phyloP scores from a whole-genome alignment of 2,329 filamentous ascomycete species.

The Orbilia oligospora region DNA sequence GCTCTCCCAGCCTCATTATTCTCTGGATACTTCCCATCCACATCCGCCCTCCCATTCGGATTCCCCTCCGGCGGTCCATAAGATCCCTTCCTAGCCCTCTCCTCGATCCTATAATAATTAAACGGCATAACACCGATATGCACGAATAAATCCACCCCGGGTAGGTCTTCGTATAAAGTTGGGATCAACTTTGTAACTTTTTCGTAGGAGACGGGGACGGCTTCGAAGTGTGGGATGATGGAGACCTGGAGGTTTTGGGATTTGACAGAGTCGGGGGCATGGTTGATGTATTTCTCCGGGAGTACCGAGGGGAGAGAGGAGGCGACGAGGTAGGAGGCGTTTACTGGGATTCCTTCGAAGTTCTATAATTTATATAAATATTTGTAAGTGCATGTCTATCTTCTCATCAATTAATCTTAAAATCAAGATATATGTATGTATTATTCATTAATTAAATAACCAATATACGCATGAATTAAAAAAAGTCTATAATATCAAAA shows the following conservation, averaged over 20 bases:
- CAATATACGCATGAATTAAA: too few species aligned
- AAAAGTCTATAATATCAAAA: background rate
- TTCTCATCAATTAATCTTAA: background rate
- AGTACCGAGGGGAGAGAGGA: conserved; percentile 44
- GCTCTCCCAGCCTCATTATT: conserved; percentile 27
- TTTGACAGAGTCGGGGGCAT: conserved; percentile 29
- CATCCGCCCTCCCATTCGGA: conserved; percentile 33
- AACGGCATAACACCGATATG: conserved; percentile 49
- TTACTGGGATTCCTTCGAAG: conserved; percentile 35
- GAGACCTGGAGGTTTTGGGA: conserved; percentile 43
- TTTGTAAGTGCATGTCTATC: background rate
- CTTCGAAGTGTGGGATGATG: conserved; percentile 37
- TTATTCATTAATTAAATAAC: too few species aligned
- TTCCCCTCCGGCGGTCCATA: conserved; percentile 40
- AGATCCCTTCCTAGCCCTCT: conserved; percentile 33
- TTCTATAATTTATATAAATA: conserved; percentile 10
- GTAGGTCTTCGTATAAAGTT: conserved; percentile 47
- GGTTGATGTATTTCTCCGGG: conserved; percentile 45
- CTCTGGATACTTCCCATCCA: conserved; percentile 46
- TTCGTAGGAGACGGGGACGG: conserved; percentile 43
- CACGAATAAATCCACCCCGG: conserved; percentile 50
- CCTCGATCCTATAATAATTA: conserved; percentile 46
- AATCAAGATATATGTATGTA: background rate
- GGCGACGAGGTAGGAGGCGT: conserved; percentile 56
- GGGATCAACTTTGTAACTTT: conserved; percentile 45